Percentiles rank a stretch among this genome's conserved stretches.
These are phyloP conservation scores for Aplosporella prunicola DNA, from an alignment of 2,329 filamentous ascomycete species.

Conservation along the genomic window DNA sequence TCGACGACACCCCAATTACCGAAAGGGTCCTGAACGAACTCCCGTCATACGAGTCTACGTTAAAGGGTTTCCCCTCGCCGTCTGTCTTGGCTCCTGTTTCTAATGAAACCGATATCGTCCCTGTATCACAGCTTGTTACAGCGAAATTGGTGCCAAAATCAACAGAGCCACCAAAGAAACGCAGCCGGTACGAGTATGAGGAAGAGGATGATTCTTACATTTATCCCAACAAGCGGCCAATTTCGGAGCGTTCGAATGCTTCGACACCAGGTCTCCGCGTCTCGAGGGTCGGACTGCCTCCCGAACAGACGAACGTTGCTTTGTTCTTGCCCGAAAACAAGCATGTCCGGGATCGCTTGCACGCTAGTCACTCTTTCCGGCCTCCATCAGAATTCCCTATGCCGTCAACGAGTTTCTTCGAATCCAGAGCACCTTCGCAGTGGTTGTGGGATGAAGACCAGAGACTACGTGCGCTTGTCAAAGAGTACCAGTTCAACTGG, in stretches of 20 bases:
- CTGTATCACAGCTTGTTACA: slow-evolving; percentile 78
- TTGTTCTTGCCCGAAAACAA: slow-evolving; percentile 87
- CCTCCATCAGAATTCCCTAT: slow-evolving; percentile 87
- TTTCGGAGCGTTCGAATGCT: slow-evolving; percentile 35
- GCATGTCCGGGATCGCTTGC: slow-evolving; percentile 76
- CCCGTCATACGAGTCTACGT: slow-evolving; percentile 56
- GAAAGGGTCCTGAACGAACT: slow-evolving; percentile 73
- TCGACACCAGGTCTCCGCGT: slow-evolving; percentile 29
- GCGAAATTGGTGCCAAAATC: slow-evolving; percentile 65
- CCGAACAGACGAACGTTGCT: slow-evolving; percentile 68
- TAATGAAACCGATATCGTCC: slow-evolving; percentile 37
- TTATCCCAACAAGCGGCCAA: slow-evolving; percentile 28
- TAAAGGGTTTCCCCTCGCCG: slow-evolving; percentile 23
- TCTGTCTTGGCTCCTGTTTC: slow-evolving; percentile 34
- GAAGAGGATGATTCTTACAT: slow-evolving; percentile 53
- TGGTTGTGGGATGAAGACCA: slow-evolving; percentile 90
- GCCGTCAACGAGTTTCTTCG: slow-evolving; percentile 85
- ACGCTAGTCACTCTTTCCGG: slow-evolving; percentile 84
- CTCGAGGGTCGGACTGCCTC: slow-evolving; percentile 45
- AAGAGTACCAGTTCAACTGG: slow-evolving; percentile 97
- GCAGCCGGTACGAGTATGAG: slow-evolving; percentile 72
- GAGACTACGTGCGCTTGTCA: slow-evolving; percentile 72
- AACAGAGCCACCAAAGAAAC: slow-evolving; percentile 59
- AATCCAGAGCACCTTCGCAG: slow-evolving; percentile 75
- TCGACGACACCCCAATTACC: slow-evolving; percentile 63